phyloP scores from a whole-genome alignment of 2,329 filamentous ascomycete genomes.

The Xylaria sp. region DNA sequence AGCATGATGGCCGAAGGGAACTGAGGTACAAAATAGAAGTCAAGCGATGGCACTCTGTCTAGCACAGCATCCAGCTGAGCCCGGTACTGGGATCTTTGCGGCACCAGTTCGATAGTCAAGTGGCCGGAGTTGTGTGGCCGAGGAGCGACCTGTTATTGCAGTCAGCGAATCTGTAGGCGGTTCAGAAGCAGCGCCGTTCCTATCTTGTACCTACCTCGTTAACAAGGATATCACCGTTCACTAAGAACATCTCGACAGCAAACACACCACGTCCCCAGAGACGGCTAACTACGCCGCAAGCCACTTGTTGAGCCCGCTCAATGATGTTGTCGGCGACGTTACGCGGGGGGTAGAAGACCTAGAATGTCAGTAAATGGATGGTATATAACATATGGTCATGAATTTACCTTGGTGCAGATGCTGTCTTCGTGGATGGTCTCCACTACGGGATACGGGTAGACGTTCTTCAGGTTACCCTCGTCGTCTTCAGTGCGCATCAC shows the following conservation, averaged over 20 bases:
- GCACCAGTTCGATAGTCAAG: constrained; percentile 86
- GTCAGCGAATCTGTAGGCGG: not conserved
- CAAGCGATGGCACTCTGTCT: constrained; percentile 53
- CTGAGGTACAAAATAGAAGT: constrained; percentile 50
- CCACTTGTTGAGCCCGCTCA: constrained; percentile 66
- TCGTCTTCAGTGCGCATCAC: constrained; percentile 81
- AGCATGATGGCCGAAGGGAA: constrained; percentile 68
- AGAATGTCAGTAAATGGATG: not conserved
- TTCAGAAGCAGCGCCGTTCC: not conserved
- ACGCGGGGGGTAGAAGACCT: constrained; percentile 71
- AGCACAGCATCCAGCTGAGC: constrained; percentile 83
- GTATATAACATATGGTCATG: not conserved
- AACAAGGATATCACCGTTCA: constrained; percentile 68
- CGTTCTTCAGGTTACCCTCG: constrained; percentile 41
- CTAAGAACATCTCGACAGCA: constrained; percentile 92
- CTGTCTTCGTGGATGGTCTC: constrained; percentile 95
- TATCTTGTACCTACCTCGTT: constrained; percentile 53
- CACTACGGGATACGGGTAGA: constrained; percentile 77
- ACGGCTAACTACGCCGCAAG: constrained; percentile 69
- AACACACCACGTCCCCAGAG: constrained; percentile 90
- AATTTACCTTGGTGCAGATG: constrained; percentile 73
- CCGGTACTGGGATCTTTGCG: constrained; percentile 83
- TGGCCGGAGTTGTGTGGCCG: constrained; percentile 80
- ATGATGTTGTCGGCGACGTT: constrained; percentile 57
- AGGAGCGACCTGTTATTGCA: constrained; percentile 22